These are phyloP conservation scores for Coccomyxa subellipsoidea DNA, from an alignment of 163 green algal genomes.

Conservation along the genomic window DNA sequence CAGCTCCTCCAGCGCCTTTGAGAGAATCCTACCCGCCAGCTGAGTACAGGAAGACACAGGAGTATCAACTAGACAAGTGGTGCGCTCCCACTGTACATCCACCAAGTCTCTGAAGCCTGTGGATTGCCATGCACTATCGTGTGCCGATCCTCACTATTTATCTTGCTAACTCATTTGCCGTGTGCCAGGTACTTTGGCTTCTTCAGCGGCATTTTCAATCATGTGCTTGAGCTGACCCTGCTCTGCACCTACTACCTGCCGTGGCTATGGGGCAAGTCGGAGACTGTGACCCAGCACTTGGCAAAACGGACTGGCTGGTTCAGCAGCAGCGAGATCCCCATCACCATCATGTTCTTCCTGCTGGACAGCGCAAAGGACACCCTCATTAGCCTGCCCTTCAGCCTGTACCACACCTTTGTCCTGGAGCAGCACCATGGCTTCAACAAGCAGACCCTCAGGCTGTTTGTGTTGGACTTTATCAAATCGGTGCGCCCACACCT, in stretches of 20 bases:
- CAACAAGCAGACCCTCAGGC: slow-evolving; percentile 79
- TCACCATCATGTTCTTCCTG: slow-evolving; percentile 40
- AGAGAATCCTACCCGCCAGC: slow-evolving; percentile 30
- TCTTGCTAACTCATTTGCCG: too few species aligned
- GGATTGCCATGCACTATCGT: too few species aligned
- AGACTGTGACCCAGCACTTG: background rate
- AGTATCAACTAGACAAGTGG: slow-evolving; percentile 77
- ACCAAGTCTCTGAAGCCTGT: too few species aligned
- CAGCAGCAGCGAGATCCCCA: background rate
- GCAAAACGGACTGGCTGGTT: background rate
- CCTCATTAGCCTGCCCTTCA: slow-evolving; percentile 70
- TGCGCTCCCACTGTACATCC: slow-evolving; percentile 3
- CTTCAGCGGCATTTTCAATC: slow-evolving; percentile 30
- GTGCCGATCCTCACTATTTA: too few species aligned
- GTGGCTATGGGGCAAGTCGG: slow-evolving; percentile 36
- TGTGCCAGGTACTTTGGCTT: slow-evolving; percentile 31
- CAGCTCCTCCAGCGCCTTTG: slow-evolving; percentile 38
- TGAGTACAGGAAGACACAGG: slow-evolving; percentile 59
- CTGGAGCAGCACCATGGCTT: slow-evolving; percentile 86
- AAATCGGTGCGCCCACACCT: slow-evolving; percentile 64
- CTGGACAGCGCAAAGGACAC: slow-evolving; percentile 26
- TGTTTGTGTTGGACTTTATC: slow-evolving; percentile 74
- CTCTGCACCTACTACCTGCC: slow-evolving; percentile 46
- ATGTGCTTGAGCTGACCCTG: slow-evolving; percentile 30
- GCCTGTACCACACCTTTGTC: slow-evolving; percentile 77